Evolutionary conservation across 169 alveolate species (phyloP).

Genomic region (Eimeria tenella): DNA sequence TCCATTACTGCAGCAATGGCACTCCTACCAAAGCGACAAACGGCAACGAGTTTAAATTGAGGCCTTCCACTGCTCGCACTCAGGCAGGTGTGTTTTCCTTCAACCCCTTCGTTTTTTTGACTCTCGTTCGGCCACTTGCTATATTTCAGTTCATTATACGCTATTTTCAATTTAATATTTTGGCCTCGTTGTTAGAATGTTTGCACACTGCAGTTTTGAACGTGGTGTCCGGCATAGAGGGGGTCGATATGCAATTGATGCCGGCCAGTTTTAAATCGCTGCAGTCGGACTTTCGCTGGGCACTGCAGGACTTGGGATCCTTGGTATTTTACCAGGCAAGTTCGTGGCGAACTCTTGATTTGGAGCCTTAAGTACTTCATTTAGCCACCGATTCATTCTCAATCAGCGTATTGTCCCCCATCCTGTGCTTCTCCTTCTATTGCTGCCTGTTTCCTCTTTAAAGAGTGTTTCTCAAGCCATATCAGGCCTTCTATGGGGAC

Average conservation of each 20-base stretch:
- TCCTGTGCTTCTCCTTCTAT: neutral
- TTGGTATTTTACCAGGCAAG: slow-evolving; percentile 78
- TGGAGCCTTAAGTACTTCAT: no score
- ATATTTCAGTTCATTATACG: neutral
- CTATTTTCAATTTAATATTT: neutral
- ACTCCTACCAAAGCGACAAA: neutral
- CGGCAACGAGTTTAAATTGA: neutral
- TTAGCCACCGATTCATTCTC: no score
- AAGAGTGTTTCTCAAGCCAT: slow-evolving; percentile 89
- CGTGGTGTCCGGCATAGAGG: slow-evolving; percentile 86
- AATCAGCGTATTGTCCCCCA: neutral
- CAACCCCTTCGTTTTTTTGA: neutral
- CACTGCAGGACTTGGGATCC: slow-evolving; percentile 76
- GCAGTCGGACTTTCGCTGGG: slow-evolving; percentile 88
- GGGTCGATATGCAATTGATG: slow-evolving; percentile 91
- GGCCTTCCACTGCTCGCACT: slow-evolving; percentile 40
- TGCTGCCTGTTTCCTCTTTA: neutral
- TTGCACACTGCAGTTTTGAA: slow-evolving; percentile 69
- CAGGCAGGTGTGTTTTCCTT: slow-evolving; percentile 22
- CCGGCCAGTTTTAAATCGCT: slow-evolving; percentile 93
- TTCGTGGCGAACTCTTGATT: no score
- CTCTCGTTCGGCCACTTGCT: neutral
- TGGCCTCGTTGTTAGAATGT: neutral
- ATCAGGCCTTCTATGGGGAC: slow-evolving; percentile 94
- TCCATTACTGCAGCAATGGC: neutral